These are phyloP conservation scores for Aspergillus flavus DNA, from an alignment of 2,329 filamentous ascomycete species.

Conservation along the genomic window DNA sequence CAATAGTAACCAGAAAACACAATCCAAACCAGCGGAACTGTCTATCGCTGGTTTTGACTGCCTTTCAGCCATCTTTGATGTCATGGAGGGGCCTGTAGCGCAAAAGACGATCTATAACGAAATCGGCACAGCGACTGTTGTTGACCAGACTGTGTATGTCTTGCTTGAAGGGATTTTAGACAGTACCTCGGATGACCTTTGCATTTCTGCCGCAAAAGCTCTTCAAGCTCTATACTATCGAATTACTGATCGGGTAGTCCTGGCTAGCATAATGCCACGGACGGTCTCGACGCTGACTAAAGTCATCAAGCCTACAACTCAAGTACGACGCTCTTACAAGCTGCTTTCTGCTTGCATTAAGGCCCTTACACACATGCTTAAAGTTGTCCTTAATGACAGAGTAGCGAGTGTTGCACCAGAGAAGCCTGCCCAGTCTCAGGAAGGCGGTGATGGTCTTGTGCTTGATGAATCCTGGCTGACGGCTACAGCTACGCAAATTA, in stretches of 20 bases:
- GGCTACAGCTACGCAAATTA: constrained; percentile 78
- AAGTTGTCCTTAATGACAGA: constrained; percentile 50
- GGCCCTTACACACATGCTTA: constrained; percentile 55
- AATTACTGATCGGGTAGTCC: constrained; percentile 70
- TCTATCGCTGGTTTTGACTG: constrained; percentile 70
- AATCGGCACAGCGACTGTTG: constrained; percentile 67
- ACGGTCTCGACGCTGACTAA: constrained; percentile 81
- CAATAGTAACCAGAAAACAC: constrained; percentile 28
- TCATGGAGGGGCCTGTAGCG: constrained; percentile 54
- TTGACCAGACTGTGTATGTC: constrained; percentile 81
- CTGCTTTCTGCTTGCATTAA: constrained; percentile 67
- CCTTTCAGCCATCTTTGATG: constrained; percentile 66
- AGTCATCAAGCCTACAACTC: constrained; percentile 69
- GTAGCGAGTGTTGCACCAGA: constrained; percentile 27
- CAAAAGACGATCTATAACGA: constrained; percentile 49
- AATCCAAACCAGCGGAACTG: constrained; percentile 68
- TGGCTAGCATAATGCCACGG: constrained; percentile 85
- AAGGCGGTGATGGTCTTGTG: constrained; percentile 39
- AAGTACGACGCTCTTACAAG: constrained; percentile 60
- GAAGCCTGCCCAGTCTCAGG: constrained; percentile 23
- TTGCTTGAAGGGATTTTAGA: constrained; percentile 73
- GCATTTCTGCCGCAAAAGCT: constrained; percentile 68
- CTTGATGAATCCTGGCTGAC: constrained; percentile 69
- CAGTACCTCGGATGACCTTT: constrained; percentile 67
- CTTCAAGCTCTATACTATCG: constrained; percentile 64